A percentile compares a stretch with the other conserved stretches of the same genome.
These are phyloP conservation scores for Funneliformis mosseae DNA, from an alignment of 192 early-diverging fungal species.

Conservation along the genomic window DNA sequence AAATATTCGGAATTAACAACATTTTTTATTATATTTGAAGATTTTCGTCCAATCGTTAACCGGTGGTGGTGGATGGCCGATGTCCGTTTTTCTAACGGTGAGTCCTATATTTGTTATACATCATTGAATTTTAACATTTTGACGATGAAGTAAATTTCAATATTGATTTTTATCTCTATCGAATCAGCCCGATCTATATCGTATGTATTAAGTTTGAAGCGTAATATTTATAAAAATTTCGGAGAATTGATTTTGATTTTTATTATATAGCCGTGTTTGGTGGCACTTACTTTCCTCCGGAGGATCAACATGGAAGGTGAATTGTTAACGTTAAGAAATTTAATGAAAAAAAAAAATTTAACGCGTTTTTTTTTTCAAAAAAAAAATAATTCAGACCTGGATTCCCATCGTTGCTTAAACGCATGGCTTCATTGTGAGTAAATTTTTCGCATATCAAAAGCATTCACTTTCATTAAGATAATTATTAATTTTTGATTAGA, in stretches of 20 bases:
- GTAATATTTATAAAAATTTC: background rate
- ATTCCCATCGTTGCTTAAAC: constrained; percentile 40
- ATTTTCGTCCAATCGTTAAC: constrained; percentile 60
- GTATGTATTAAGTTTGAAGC: constrained; percentile 22
- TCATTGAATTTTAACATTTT: constrained; percentile 39
- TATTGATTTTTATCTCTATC: background rate
- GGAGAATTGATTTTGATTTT: background rate
- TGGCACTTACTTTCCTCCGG: constrained; percentile 49
- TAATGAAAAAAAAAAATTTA: no score
- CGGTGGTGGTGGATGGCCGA: constrained; percentile 73
- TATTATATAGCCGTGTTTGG: constrained; percentile 45
- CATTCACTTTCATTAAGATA: background rate
- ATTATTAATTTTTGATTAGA: constrained; percentile 7
- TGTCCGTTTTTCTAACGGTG: constrained; percentile 65
- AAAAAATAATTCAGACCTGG: constrained; percentile 35
- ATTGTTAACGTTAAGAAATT: background rate
- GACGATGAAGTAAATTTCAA: background rate
- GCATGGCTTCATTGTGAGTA: constrained; percentile 36
- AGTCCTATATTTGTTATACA: constrained; percentile 42
- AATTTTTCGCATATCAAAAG: background rate
- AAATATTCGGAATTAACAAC: background rate
- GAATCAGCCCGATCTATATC: constrained; percentile 35
- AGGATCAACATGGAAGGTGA: constrained; percentile 40
- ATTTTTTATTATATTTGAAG: constrained; percentile 25
- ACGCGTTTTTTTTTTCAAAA: background rate